These are phyloP conservation scores for Cetraspora pellucida DNA, from an alignment of 192 early-diverging fungal species.

Conservation along the genomic window DNA sequence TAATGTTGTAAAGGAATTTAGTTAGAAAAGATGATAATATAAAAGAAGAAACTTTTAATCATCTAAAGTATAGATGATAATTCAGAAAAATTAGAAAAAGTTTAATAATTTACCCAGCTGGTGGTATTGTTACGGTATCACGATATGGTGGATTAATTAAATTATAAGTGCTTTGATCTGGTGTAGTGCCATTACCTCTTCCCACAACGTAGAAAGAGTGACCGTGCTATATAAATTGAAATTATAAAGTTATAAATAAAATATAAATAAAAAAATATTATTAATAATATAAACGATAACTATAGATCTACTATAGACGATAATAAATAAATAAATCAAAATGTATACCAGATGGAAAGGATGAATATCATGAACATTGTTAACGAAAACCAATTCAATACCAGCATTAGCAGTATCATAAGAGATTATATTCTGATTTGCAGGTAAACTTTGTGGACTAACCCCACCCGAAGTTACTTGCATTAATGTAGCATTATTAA, in stretches of 20 bases:
- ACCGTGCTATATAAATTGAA: slow-evolving; percentile 69
- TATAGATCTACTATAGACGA: too few relatives aligned
- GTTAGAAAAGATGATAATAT: too few relatives aligned
- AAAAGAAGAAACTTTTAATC: too few relatives aligned
- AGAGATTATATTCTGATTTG: slow-evolving; percentile 63
- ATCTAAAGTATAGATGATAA: too few relatives aligned
- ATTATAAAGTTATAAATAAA: too few relatives aligned
- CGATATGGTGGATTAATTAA: neutral
- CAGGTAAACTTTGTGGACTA: slow-evolving; percentile 53
- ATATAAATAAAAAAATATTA: too few relatives aligned
- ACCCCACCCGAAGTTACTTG: slow-evolving; percentile 66
- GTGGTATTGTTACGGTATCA: neutral
- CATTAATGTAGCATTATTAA: slow-evolving; percentile 64
- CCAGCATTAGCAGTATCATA: slow-evolving; percentile 64
- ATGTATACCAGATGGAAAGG: slow-evolving; percentile 65
- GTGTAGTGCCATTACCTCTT: slow-evolving; percentile 46
- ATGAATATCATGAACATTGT: slow-evolving; percentile 74
- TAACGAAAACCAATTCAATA: slow-evolving; percentile 76
- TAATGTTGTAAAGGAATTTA: too few relatives aligned
- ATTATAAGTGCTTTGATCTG: neutral
- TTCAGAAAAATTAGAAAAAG: too few relatives aligned
- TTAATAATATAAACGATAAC: too few relatives aligned
- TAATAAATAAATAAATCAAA: too few relatives aligned
- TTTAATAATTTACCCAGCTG: too few relatives aligned
- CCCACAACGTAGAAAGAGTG: slow-evolving; percentile 80